phyloP scores from a whole-genome alignment of 1,139 yeast genomes.

The Candida neerlandica region DNA sequence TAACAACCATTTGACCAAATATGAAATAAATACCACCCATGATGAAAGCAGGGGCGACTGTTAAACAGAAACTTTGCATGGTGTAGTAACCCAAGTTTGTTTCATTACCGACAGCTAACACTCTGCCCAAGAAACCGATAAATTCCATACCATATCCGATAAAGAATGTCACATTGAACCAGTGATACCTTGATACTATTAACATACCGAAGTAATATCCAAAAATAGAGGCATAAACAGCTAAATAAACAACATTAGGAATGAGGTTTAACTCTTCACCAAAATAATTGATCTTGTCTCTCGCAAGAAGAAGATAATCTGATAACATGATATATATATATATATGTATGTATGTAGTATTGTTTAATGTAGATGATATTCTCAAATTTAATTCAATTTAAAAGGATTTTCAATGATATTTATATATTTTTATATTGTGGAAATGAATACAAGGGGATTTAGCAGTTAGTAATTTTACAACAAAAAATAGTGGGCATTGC shows the following conservation, averaged over 20 bases:
- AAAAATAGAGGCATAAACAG: slow-evolving; percentile 28
- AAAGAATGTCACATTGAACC: slow-evolving; percentile 33
- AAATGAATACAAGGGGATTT: too few species aligned
- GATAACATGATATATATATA: too few species aligned
- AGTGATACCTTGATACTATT: slow-evolving; percentile 27
- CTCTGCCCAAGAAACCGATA: slow-evolving; percentile 72
- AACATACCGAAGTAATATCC: slow-evolving; percentile 22
- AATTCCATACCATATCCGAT: slow-evolving; percentile 38
- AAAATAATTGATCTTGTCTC: slow-evolving; percentile 22
- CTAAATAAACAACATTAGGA: slow-evolving; percentile 35
- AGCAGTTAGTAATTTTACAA: too few species aligned
- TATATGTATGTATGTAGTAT: too few species aligned
- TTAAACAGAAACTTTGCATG: slow-evolving; percentile 67
- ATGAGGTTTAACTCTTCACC: slow-evolving; percentile 25
- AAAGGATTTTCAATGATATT: too few species aligned
- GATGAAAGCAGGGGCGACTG: slow-evolving; percentile 82
- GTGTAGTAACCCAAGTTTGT: slow-evolving; percentile 47
- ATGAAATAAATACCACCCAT: slow-evolving; percentile 85
- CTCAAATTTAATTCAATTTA: too few species aligned
- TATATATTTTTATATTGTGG: too few species aligned
- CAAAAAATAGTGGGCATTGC: too few species aligned
- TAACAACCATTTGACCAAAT: slow-evolving; percentile 68
- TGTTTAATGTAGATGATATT: too few species aligned
- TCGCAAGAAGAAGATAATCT: too few species aligned
- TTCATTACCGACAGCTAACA: slow-evolving; percentile 40